Evolutionary conservation across 2,329 filamentous ascomycete genomes (phyloP).

Genomic region (Bisporella sp.): DNA sequence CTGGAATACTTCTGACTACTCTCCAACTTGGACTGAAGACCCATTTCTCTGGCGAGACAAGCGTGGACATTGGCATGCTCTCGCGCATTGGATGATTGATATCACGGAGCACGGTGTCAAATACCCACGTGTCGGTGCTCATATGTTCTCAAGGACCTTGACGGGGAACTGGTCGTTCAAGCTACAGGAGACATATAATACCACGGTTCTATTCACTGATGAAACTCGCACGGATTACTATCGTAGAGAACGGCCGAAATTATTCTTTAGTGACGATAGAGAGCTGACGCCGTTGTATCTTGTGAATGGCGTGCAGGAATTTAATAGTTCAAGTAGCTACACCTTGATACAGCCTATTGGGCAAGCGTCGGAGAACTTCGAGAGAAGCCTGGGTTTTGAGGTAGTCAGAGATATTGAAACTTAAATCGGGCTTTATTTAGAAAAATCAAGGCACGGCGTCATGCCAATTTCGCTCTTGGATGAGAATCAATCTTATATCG

Average conservation of each 20-base stretch:
- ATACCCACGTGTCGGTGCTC: slow-evolving; percentile 26
- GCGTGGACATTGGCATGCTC: slow-evolving; percentile 28
- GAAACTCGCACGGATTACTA: slow-evolving; percentile 33
- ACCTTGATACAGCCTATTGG: slow-evolving; percentile 33
- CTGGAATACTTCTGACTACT: background rate
- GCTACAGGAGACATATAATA: slow-evolving; percentile 24
- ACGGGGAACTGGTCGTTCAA: slow-evolving; percentile 28
- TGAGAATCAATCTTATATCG: too few relatives aligned
- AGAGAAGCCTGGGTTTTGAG: too few relatives aligned
- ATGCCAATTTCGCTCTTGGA: too few relatives aligned
- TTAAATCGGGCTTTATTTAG: too few relatives aligned
- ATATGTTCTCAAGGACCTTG: slow-evolving; percentile 26
- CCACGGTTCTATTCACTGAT: slow-evolving; percentile 30
- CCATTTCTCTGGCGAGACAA: slow-evolving; percentile 31
- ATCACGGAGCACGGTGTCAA: slow-evolving; percentile 21
- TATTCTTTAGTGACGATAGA: slow-evolving; percentile 41
- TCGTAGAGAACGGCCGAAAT: slow-evolving; percentile 39
- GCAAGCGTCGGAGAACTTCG: too few relatives aligned
- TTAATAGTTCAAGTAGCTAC: slow-evolving; percentile 28
- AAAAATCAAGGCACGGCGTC: too few relatives aligned
- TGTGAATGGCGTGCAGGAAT: slow-evolving; percentile 39
- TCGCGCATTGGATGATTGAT: slow-evolving; percentile 29
- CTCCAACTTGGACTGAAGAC: slow-evolving; percentile 22
- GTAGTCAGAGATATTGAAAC: too few relatives aligned
- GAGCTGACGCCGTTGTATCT: slow-evolving; percentile 39